Conservation (phyloP, 2,329 filamentous ascomycete genomes). For the Teratosphaeria epicoccoides region DNA sequence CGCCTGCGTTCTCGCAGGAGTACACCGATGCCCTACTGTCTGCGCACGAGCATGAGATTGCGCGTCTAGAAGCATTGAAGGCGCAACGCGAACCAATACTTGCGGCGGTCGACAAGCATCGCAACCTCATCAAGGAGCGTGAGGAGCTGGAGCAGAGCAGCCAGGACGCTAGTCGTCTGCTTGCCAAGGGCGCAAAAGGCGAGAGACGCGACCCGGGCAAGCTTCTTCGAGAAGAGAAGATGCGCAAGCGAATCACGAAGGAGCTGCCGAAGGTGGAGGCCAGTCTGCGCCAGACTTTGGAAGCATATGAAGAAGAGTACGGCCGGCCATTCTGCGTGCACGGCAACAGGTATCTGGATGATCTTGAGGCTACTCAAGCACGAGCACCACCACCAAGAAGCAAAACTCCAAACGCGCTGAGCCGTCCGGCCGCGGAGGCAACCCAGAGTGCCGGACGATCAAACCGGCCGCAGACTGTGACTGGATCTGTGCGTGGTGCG, state of each 20-base stretch:
- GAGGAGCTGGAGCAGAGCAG: conserved; percentile 82
- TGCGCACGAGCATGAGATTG: conserved; percentile 86
- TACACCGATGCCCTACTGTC: conserved; percentile 93
- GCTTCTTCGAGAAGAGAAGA: conserved; percentile 90
- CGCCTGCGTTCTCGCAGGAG: conserved; percentile 81
- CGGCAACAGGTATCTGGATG: conserved; percentile 81
- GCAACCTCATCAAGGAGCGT: conserved; percentile 70
- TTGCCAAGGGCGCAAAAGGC: conserved; percentile 83
- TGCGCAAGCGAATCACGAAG: conserved; percentile 93
- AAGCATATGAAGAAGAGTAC: conserved; percentile 87
- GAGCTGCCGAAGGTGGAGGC: conserved; percentile 84
- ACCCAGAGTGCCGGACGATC: conserved; percentile 21
- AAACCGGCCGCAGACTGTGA: conserved; percentile 19
- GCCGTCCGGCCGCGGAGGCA: conserved; percentile 15
- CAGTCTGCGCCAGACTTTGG: conserved; percentile 72
- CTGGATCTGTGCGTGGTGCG: conserved; percentile 32
- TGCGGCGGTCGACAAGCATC: conserved; percentile 72
- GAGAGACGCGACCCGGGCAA: conserved; percentile 92
- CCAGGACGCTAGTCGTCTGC: conserved; percentile 86
- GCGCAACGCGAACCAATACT: conserved; percentile 82
- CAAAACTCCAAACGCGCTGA: conserved; percentile 54
- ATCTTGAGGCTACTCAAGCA: conserved; percentile 55
- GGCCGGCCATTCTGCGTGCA: conserved; percentile 87
- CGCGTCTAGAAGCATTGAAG: conserved; percentile 65
- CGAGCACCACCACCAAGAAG: conserved; percentile 43